These are phyloP conservation scores for Yueomyces sp. DNA, from an alignment of 1,139 yeast species.

Conservation along the genomic window DNA sequence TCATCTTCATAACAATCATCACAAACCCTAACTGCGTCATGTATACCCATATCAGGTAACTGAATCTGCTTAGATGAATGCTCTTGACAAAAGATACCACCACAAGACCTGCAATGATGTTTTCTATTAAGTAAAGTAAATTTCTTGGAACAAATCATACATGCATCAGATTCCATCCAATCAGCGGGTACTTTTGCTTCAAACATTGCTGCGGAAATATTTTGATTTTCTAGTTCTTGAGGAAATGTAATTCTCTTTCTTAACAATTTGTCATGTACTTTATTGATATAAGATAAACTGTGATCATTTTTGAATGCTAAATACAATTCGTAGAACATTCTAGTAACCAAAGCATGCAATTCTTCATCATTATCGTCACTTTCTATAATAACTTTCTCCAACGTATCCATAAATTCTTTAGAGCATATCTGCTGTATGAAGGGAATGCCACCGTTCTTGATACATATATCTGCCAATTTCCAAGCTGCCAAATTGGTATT, in stretches of 20 bases:
- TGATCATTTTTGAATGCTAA: conserved; percentile 57
- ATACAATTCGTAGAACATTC: conserved; percentile 66
- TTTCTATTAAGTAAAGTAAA: conserved; percentile 79
- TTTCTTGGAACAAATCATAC: conserved; percentile 82
- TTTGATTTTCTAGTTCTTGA: conserved; percentile 27
- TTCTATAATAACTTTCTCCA: conserved; percentile 31
- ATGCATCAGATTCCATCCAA: conserved; percentile 91
- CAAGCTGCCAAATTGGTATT: conserved; percentile 65
- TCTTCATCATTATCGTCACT: conserved; percentile 29
- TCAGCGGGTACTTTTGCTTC: conserved; percentile 95
- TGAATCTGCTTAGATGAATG: conserved; percentile 65
- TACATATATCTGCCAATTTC: conserved; percentile 71
- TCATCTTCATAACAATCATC: conserved; percentile 69
- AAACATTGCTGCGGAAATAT: conserved; percentile 30
- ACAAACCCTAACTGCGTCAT: conserved; percentile 85
- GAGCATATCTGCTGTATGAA: conserved; percentile 70
- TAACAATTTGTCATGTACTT: conserved; percentile 46
- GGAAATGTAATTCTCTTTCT: conserved; percentile 64
- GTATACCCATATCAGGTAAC: conserved; percentile 75
- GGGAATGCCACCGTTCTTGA: conserved; percentile 86
- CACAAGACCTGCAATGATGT: conserved; percentile 96
- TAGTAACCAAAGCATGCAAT: conserved; percentile 50
- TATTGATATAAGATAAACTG: conserved; percentile 53
- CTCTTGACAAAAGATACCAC: conserved; percentile 81
- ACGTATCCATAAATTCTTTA: conserved; percentile 75